phyloP scores from a whole-genome alignment of 768 basidiomycete species.

The Tulasnella sp. region DNA sequence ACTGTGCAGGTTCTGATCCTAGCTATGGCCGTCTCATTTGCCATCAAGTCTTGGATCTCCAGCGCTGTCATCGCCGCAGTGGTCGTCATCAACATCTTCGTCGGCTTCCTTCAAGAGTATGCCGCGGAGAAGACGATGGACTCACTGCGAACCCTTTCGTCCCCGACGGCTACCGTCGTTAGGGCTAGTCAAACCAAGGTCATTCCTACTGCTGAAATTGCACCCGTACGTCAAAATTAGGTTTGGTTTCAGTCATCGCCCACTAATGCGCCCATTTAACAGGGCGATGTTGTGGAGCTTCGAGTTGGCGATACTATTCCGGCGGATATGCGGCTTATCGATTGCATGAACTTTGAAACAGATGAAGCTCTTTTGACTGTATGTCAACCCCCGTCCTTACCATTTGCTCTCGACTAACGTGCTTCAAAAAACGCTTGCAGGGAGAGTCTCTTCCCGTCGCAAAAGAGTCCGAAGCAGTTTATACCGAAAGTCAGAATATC shows the following conservation, averaged over 20 bases:
- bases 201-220: slow-evolving; percentile 44
- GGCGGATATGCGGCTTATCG: slow-evolving; percentile 43
- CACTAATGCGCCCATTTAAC: background rate
- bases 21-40: slow-evolving; percentile 52
- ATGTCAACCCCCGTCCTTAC: background rate
- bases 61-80: slow-evolving; percentile 50
- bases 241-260: background rate
- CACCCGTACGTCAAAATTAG: slow-evolving; percentile 35
- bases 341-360: slow-evolving; percentile 55
- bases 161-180: slow-evolving; percentile 46
- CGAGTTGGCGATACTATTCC: slow-evolving; percentile 53
- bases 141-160: slow-evolving; percentile 46
- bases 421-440: slow-evolving; percentile 44
- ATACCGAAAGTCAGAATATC: slow-evolving; percentile 34
- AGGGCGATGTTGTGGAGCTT: slow-evolving; percentile 77
- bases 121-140: slow-evolving; percentile 51
- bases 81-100: slow-evolving; percentile 35
- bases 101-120: slow-evolving; percentile 50
- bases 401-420: slow-evolving; percentile 9
- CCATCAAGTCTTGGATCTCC: slow-evolving; percentile 52
- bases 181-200: slow-evolving; percentile 42
- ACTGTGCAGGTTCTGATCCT: slow-evolving; percentile 30
- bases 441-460: slow-evolving; percentile 45
- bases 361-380: slow-evolving; percentile 64
- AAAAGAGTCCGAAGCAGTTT: slow-evolving; percentile 48